phyloP scores from a whole-genome alignment of 108 stramenopile genomes.

The Schizochytrium sp. region DNA sequence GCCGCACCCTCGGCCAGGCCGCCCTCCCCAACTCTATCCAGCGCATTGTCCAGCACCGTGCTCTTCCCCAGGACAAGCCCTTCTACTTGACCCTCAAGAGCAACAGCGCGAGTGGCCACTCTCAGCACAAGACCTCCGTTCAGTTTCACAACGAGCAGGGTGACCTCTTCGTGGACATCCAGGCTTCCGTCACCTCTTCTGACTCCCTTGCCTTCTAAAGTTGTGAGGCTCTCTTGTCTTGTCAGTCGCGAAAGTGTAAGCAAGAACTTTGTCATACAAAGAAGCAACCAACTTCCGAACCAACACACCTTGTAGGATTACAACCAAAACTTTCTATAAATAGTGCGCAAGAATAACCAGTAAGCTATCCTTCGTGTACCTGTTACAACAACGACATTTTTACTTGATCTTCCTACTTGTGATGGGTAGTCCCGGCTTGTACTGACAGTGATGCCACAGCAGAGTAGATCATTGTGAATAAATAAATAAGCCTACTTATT shows the following conservation, averaged over 20 bases:
- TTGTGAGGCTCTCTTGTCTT: neutral
- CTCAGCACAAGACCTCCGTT: constrained; percentile 26
- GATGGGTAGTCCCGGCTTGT: too few relatives aligned
- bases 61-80: constrained; percentile 43
- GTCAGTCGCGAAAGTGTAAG: neutral
- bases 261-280: neutral
- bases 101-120: constrained; percentile 1
- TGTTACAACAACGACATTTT: too few relatives aligned
- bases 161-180: constrained; percentile 32
- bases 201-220: constrained; percentile 46
- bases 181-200: constrained; percentile 19
- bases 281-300: neutral
- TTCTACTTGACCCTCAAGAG: neutral
- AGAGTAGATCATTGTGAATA: too few relatives aligned
- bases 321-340: too few relatives aligned
- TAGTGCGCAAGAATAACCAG: too few relatives aligned
- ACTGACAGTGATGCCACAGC: too few relatives aligned
- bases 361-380: too few relatives aligned
- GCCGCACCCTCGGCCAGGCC: constrained; percentile 47
- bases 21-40: constrained; percentile 46
- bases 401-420: too few relatives aligned
- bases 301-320: neutral
- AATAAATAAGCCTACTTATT: too few relatives aligned
- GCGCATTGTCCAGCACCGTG: constrained; percentile 42
- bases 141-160: constrained; percentile 54